Percentiles rank a stretch among this genome's conserved stretches.
These are phyloP conservation scores for Samsoniella hepiali DNA, from an alignment of 2,329 filamentous ascomycete species.

Conservation along the genomic window DNA sequence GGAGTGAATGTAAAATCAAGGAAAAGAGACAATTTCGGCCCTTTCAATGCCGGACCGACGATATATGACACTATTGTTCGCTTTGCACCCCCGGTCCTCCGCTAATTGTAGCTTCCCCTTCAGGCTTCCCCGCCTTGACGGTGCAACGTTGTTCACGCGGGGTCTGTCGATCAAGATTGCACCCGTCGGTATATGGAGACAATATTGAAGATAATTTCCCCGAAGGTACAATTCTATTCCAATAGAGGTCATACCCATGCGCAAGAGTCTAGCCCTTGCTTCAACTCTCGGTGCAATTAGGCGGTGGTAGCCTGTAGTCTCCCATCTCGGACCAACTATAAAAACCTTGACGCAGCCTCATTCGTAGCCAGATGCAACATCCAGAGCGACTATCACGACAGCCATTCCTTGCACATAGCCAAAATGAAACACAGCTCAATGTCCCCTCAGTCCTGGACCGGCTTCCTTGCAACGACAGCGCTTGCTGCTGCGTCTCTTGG, in stretches of 20 bases:
- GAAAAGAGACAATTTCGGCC: background rate
- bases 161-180: background rate
- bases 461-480: background rate
- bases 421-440: background rate
- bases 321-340: background rate
- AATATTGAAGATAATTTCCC: background rate
- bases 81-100: background rate
- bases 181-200: background rate
- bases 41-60: background rate
- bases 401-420: background rate
- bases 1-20: background rate
- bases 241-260: background rate
- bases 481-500: background rate
- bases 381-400: background rate
- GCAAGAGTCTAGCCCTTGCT: background rate
- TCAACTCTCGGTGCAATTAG: background rate
- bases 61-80: background rate
- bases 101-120: background rate
- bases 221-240: background rate
- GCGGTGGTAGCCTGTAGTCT: background rate
- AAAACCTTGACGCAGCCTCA: background rate
- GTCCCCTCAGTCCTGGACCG: background rate
- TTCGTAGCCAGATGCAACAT: too few relatives aligned
- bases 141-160: background rate
- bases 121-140: background rate